phyloP scores from a whole-genome alignment of 805 yeast species.

The Candida parachauliodes region DNA sequence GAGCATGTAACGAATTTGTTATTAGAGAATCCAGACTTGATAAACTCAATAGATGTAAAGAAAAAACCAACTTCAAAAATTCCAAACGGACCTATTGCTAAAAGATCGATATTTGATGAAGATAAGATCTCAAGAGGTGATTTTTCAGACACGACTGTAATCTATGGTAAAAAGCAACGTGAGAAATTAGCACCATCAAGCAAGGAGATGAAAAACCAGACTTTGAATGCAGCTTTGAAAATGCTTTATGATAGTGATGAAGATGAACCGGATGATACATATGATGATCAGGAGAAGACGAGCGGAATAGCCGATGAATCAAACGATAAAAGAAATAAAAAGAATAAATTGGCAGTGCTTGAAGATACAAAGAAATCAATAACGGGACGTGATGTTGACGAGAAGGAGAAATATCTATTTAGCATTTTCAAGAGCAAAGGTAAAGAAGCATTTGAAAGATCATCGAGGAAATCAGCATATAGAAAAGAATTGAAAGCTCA shows the following conservation, averaged over 20 bases:
- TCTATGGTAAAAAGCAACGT: constrained; percentile 32
- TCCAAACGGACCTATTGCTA: constrained; percentile 2
- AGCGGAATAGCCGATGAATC: constrained; percentile 19
- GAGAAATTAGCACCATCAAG: constrained; percentile 11
- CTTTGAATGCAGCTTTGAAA: constrained; percentile 57
- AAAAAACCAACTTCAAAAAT: constrained; percentile 1
- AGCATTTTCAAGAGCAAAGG: constrained; percentile 47
- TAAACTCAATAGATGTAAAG: constrained; percentile 19
- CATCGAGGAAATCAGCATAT: constrained; percentile 46
- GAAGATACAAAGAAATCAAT: constrained; percentile 11
- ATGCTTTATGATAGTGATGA: constrained; percentile 72
- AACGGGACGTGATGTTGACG: constrained; percentile 29
- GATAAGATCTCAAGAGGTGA: constrained; percentile 28
- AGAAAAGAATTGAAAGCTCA: constrained; percentile 50
- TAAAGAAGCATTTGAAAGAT: constrained; percentile 38
- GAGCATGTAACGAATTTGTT: constrained; percentile 56
- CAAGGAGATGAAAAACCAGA: constrained; percentile 52
- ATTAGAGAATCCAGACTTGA: constrained; percentile 56
- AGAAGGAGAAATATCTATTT: constrained; percentile 56
- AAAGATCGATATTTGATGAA: constrained; percentile 23
- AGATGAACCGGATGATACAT: constrained; percentile 81
- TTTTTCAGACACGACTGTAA: constrained; percentile 19
- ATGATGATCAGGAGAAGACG: constrained; percentile 50
- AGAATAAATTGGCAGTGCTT: constrained; percentile 6
- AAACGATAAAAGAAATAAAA: constrained; percentile 4